Evolutionary conservation across 2,329 filamentous ascomycete species (phyloP).

Genomic region (Teratosphaeria gauchensis): DNA sequence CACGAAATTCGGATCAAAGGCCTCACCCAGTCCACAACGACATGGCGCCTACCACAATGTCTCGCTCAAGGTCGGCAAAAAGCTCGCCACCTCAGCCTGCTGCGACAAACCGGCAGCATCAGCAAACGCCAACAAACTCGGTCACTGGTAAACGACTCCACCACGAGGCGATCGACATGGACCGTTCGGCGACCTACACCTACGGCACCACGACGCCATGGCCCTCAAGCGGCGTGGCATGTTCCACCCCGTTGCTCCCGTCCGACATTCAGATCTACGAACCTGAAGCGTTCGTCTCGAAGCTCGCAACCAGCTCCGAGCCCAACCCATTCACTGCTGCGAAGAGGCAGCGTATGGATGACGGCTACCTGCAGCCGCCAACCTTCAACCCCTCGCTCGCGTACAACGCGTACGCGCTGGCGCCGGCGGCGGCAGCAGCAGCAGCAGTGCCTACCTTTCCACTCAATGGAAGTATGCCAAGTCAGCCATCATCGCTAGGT

Average conservation of each 20-base stretch:
- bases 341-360: conserved; percentile 17
- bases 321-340: conserved; percentile 6
- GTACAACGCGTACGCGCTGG: conserved; percentile 11
- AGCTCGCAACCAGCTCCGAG: conserved; percentile 14
- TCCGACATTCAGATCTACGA: conserved; percentile 16
- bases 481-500: conserved; percentile 14
- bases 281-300: conserved; percentile 19
- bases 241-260: conserved; percentile 2
- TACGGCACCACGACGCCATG: conserved; percentile 13
- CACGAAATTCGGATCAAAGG: not conserved
- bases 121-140: conserved; percentile 1
- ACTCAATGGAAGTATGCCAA: conserved; percentile 20
- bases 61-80: conserved; percentile 6
- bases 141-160: conserved; percentile 18
- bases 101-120: conserved; percentile 1
- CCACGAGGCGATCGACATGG: conserved; percentile 13
- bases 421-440: conserved; percentile 4
- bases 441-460: conserved; percentile 10
- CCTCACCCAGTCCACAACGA: conserved; percentile 3
- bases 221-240: conserved; percentile 21
- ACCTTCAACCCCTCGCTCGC: conserved; percentile 8
- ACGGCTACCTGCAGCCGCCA: conserved; percentile 7
- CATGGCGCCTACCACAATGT: conserved; percentile 7
- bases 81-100: conserved; percentile 5
- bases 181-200: conserved; percentile 13